These are phyloP conservation scores for Artemisia argyi DNA, from an alignment of 129 eudicot genomes.

Conservation along the genomic window DNA sequence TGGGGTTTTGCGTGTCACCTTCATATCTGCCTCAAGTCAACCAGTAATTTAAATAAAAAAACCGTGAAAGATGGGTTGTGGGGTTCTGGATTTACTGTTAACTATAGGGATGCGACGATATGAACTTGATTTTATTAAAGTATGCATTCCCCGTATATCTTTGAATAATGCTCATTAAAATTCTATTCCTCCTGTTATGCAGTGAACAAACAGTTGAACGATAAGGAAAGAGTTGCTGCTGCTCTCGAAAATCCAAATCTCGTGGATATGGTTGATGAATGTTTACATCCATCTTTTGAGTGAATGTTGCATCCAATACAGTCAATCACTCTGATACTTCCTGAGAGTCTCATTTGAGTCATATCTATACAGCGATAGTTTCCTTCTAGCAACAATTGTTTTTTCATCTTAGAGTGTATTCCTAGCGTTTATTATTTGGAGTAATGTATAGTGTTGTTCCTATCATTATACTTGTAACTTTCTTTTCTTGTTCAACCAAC, in stretches of 20 bases:
- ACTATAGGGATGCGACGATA: too few relatives aligned
- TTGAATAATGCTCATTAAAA: neutral
- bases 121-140: too few relatives aligned
- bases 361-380: neutral
- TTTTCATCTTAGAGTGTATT: neutral
- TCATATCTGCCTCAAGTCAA: too few relatives aligned
- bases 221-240: slow-evolving; percentile 92
- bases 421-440: neutral
- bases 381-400: slow-evolving; percentile 7
- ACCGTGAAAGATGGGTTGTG: too few relatives aligned
- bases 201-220: slow-evolving; percentile 94
- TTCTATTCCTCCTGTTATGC: slow-evolving; percentile 18
- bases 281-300: slow-evolving; percentile 71
- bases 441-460: neutral
- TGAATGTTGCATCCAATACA: slow-evolving; percentile 29
- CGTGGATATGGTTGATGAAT: slow-evolving; percentile 80
- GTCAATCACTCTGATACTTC: neutral
- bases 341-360: neutral
- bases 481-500: neutral
- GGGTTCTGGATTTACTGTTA: too few relatives aligned
- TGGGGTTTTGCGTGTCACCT: too few relatives aligned
- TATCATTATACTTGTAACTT: neutral
- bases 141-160: too few relatives aligned
- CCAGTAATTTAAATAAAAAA: too few relatives aligned
- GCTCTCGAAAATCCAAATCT: slow-evolving; percentile 88